These are phyloP conservation scores for Diospyros kaki DNA, from an alignment of 148 eudicot genomes.

Conservation along the genomic window DNA sequence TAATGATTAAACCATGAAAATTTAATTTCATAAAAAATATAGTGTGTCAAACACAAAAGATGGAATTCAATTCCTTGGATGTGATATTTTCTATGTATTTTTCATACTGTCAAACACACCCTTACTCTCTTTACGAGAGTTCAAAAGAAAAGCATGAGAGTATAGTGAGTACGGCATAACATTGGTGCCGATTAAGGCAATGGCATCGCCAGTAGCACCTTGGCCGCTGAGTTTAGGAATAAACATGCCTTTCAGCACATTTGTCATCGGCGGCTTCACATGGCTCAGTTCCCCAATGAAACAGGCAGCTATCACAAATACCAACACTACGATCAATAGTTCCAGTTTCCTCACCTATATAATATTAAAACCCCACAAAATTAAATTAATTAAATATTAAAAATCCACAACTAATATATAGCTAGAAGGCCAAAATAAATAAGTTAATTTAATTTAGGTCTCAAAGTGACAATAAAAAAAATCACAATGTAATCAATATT, in stretches of 20 bases:
- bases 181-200: constrained; percentile 66
- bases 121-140: background rate
- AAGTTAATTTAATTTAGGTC: too few species aligned
- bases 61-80: too few species aligned
- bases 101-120: too few species aligned
- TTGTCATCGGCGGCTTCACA: constrained; percentile 57
- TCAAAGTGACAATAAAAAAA: too few species aligned
- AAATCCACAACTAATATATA: too few species aligned
- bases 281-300: constrained; percentile 66
- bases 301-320: constrained; percentile 67
- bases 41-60: too few species aligned
- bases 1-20: too few species aligned
- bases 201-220: constrained; percentile 68
- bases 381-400: background rate
- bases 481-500: too few species aligned
- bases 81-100: too few species aligned
- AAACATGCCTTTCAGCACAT: constrained; percentile 60
- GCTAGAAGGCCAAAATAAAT: too few species aligned
- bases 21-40: too few species aligned
- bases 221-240: constrained; percentile 58
- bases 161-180: constrained; percentile 59
- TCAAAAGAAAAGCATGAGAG: background rate
- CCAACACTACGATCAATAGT: constrained; percentile 48
- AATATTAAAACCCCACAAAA: background rate
- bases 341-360: constrained; percentile 66